phyloP scores from a whole-genome alignment of 1,139 yeast genomes.

The Saccharomyces hybrid region DNA sequence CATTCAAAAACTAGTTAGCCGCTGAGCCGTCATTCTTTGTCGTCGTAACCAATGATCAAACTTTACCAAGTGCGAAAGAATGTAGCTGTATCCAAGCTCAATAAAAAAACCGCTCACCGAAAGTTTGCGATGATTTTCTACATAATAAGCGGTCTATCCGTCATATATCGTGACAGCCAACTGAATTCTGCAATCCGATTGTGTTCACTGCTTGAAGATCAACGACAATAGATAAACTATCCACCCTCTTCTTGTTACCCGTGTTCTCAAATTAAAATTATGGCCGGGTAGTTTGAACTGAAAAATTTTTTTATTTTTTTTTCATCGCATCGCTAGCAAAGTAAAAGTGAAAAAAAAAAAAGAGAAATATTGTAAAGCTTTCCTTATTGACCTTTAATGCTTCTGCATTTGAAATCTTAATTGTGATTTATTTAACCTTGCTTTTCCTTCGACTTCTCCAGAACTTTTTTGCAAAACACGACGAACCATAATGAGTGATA shows the following conservation, averaged over 20 bases:
- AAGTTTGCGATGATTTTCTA: neutral
- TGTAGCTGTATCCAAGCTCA: neutral
- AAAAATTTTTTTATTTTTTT: conserved; percentile 8
- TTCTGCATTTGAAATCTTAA: neutral
- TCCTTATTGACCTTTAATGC: neutral
- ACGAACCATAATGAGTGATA: conserved; percentile 41
- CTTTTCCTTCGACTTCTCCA: neutral
- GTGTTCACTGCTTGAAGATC: neutral
- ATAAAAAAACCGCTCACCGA: neutral
- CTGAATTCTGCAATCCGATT: neutral
- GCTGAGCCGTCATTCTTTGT: neutral
- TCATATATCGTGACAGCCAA: neutral
- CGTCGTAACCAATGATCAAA: neutral
- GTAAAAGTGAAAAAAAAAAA: neutral
- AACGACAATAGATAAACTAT: neutral
- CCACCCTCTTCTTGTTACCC: neutral
- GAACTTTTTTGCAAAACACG: neutral
- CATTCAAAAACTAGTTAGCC: neutral
- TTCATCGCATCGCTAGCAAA: conserved; percentile 5
- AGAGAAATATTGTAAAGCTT: neutral
- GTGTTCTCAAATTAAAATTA: neutral
- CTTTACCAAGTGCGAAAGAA: neutral
- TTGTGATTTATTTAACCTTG: neutral
- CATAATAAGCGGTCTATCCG: neutral
- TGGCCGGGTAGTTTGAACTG: conserved; percentile 2